Base-by-base conservation (phyloP, 2,329 filamentous ascomycete species). In the Pseudonectria buxi region DNA sequence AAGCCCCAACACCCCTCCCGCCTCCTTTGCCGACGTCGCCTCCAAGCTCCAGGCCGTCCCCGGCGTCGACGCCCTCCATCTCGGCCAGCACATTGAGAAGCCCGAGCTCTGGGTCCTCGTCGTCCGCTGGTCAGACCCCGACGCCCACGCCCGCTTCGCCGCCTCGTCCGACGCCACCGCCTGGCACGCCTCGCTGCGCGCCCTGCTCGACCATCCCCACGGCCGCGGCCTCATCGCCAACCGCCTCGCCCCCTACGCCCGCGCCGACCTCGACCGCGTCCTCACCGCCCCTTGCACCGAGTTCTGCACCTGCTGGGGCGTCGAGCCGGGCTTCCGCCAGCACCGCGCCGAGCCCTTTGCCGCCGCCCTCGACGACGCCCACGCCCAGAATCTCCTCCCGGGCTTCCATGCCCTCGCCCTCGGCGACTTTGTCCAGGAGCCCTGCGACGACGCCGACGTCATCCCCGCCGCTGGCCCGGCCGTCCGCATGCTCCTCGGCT, bases 121-220 rank as follows among this genome's bases (percentile, higher is more conserved):
- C 32, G 49, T 61, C 18, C 52, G 53, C 35, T 65, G 63, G 63
- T 40, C 47, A 28, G 60, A 58, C 7, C 36, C 43, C 7, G 47
- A 47, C 25, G 56, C 57, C 30, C 54, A 61, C 44, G 46, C 55
- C 39, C 58, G 59, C 41, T 71, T 69, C 41, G 57, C 63, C 41
- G 57, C 58, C 38, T 65, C 62, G 6, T 58, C 61, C 16, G 58
- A 54, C 41, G 64, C 62, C 35, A 59, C 62, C 32, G 63, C 58
- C 44, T 66, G 64, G 49, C 55, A 64, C 13, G 58, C 59, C 26
- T 58, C 60, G 7, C 47, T 63, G 27, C 52, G 50, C 33, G 54
- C 58, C 40, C 35, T 60, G n/a, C 40, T 58, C 35, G 46, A 45
- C n/a, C n/a, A n/a, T n/a, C n/a, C n/a, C n/a, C n/a, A n/a, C 4